phyloP scores from a whole-genome alignment of 257 asterid species.

The Solanum lycopersicoides region DNA sequence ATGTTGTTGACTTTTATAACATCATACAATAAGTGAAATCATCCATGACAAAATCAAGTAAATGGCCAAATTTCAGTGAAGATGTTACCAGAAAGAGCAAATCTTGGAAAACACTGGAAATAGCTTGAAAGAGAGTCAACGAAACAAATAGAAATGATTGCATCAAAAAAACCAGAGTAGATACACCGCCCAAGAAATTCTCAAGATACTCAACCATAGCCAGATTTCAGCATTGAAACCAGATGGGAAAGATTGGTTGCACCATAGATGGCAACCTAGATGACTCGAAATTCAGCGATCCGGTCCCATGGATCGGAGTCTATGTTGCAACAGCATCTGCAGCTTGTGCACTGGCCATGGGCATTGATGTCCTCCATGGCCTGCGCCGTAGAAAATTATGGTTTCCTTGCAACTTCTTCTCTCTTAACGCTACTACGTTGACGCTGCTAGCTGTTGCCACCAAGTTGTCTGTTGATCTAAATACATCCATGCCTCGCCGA shows the following conservation, averaged over 20 bases:
- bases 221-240: background rate
- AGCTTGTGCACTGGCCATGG: conserved; percentile 10
- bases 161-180: background rate
- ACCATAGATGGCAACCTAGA: conserved; percentile 17
- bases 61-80: background rate
- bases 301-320: conserved; percentile 26
- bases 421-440: conserved; percentile 11
- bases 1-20: background rate
- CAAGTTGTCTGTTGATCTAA: conserved; percentile 10
- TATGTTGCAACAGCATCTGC: conserved; percentile 12
- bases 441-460: conserved; percentile 5
- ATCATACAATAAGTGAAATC: background rate
- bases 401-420: conserved; percentile 17
- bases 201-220: background rate
- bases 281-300: conserved; percentile 18
- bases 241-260: conserved; percentile 48
- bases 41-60: background rate
- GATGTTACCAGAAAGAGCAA: background rate
- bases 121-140: background rate
- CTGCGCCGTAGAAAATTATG: conserved; percentile 3
- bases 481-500: background rate
- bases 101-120: background rate
- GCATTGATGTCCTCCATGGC: conserved; percentile 2
- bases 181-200: background rate
- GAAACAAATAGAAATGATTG: background rate